phyloP scores from a whole-genome alignment of 192 early-diverging fungal species.

The Backusella macrospora region DNA sequence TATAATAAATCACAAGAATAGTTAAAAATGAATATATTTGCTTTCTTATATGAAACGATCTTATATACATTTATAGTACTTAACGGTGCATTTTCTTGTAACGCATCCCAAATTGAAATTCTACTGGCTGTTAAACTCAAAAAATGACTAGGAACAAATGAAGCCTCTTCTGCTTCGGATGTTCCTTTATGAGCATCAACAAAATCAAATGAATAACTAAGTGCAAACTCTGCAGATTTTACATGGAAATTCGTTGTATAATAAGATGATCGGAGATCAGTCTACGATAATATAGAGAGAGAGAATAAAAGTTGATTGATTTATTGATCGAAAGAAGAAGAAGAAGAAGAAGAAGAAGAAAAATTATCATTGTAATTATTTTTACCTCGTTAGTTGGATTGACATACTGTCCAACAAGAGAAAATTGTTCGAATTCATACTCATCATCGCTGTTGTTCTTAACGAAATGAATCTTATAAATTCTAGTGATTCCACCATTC shows the following conservation, averaged over 20 bases:
- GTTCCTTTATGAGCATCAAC: neutral
- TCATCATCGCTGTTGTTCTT: neutral
- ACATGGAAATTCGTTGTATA: conserved; percentile 17
- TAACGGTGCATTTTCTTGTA: neutral
- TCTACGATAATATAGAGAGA: neutral
- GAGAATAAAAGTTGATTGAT: no score
- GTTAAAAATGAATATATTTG: no score
- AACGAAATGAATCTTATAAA: conserved; percentile 4
- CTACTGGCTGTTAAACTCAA: conserved; percentile 12
- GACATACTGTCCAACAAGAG: neutral
- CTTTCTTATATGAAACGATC: neutral
- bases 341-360: no score
- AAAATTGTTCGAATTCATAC: neutral
- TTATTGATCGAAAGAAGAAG: no score
- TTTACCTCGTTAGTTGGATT: neutral
- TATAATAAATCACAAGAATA: neutral
- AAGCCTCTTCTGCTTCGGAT: neutral
- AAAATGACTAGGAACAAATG: conserved; percentile 4
- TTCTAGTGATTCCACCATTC: neutral
- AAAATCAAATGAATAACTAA: neutral
- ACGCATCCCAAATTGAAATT: conserved; percentile 24
- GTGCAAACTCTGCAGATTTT: conserved; percentile 21
- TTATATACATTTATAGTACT: conserved; percentile 2
- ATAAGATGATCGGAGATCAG: neutral
- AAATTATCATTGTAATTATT: neutral